A percentile compares a stretch with the other conserved stretches of the same genome.
These are phyloP conservation scores for Pseudomonodictys pantanalensis DNA, from an alignment of 495 filamentous ascomycete species.

Conservation along the genomic window DNA sequence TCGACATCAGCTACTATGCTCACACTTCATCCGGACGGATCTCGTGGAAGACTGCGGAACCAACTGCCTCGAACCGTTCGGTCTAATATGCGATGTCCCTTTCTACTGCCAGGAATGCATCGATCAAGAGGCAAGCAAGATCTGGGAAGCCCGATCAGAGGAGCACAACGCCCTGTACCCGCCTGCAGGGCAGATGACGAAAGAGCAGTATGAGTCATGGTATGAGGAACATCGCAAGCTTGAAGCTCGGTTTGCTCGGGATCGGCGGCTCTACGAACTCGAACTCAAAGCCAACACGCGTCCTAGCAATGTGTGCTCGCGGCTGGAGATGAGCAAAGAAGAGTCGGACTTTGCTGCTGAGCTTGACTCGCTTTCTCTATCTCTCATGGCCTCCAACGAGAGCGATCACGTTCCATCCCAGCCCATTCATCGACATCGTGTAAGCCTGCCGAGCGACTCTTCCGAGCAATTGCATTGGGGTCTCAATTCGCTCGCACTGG, in stretches of 20 bases:
- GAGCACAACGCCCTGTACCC: slow-evolving; percentile 20
- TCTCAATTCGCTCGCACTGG: slow-evolving; percentile 10
- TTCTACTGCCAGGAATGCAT: slow-evolving; percentile 32
- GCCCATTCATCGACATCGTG: not conserved
- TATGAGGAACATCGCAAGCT: slow-evolving; percentile 22
- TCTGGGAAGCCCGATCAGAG: slow-evolving; percentile 13
- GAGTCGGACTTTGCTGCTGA: slow-evolving; percentile 15
- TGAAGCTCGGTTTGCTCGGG: not conserved
- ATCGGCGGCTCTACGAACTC: slow-evolving; percentile 12
- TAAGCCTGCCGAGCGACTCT: slow-evolving; percentile 12
- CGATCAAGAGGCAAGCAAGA: not conserved
- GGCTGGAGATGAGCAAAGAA: slow-evolving; percentile 8
- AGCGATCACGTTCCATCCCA: not conserved
- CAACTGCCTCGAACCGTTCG: slow-evolving; percentile 22
- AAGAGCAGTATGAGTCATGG: slow-evolving; percentile 24
- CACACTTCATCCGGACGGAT: slow-evolving; percentile 28
- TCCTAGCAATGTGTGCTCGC: slow-evolving; percentile 16
- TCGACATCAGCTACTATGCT: slow-evolving; percentile 27
- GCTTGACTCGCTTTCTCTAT: slow-evolving; percentile 18
- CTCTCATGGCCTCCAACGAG: not conserved
- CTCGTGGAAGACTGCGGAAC: slow-evolving; percentile 27
- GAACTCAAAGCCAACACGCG: slow-evolving; percentile 10
- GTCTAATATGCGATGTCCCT: not conserved
- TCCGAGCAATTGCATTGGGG: slow-evolving; percentile 27
- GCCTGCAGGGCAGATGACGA: slow-evolving; percentile 12